Percentiles rank a stretch among this genome's conserved stretches.
These are phyloP conservation scores for Myxozyma neotropica DNA, from an alignment of 805 yeast genomes.

Conservation along the genomic window DNA sequence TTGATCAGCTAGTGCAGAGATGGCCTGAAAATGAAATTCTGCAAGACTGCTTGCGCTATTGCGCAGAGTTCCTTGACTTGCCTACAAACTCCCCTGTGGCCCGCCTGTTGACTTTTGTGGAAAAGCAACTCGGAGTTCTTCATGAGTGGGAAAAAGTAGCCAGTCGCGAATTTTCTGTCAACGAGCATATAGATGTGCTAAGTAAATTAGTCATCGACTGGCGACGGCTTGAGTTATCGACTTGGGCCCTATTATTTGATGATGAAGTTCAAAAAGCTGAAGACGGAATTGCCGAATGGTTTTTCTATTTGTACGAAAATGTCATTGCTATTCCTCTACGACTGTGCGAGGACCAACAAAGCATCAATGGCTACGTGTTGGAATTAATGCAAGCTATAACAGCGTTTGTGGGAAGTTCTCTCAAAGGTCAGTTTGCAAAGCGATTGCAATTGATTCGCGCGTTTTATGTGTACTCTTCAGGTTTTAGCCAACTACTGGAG, in stretches of 20 bases:
- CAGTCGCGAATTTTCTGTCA: constrained; percentile 69
- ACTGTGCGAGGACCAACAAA: constrained; percentile 45
- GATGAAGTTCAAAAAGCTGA: constrained; percentile 59
- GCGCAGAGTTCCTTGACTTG: constrained; percentile 64
- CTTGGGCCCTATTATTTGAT: constrained; percentile 78
- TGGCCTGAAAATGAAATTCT: constrained; percentile 98
- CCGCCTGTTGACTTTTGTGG: constrained; percentile 74
- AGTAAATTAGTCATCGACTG: constrained; percentile 78
- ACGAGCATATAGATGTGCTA: constrained; percentile 55
- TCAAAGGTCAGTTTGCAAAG: constrained; percentile 69
- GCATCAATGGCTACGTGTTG: constrained; percentile 40
- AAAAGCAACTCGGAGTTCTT: constrained; percentile 78
- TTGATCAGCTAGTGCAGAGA: constrained; percentile 53
- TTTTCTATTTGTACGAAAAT: constrained; percentile 87
- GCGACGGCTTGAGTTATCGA: constrained; percentile 83
- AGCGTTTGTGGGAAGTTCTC: constrained; percentile 71
- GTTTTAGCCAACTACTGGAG: constrained; percentile 37
- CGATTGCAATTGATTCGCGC: constrained; percentile 66
- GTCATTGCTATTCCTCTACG: constrained; percentile 45
- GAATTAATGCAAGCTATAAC: constrained; percentile 63
- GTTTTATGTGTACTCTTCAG: constrained; percentile 57
- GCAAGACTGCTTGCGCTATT: constrained; percentile 62
- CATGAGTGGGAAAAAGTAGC: constrained; percentile 96
- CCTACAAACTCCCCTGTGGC: constrained; percentile 75
- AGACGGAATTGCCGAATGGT: constrained; percentile 72